Evolutionary conservation across 2,329 filamentous ascomycete genomes (phyloP), one percentile per base, ranked within the genome.

Genomic region (Penicillium crustosum): DNA sequence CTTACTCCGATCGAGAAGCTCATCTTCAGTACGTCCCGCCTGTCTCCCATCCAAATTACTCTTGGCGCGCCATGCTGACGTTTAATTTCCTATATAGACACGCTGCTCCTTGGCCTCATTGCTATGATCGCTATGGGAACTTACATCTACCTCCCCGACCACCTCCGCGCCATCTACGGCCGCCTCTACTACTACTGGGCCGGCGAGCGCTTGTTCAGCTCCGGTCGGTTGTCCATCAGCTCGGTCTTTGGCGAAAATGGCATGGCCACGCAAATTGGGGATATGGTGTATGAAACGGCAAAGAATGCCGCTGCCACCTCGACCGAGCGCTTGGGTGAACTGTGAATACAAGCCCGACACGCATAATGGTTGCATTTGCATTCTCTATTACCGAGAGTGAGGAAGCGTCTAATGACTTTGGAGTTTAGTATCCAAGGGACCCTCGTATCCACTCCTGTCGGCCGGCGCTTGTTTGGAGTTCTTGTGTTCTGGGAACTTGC

Each of bases 1-100:
- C 89, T 97, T 68, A 97, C 93, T 38, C 89, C 92, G 1, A 92
- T 89, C 52, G 94, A 99, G 81, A 96, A 96, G 77, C 93, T 96
- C 78, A 88, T 96, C 69, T 96, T 97, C 79, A 97, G 94, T 97
- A 84, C 57, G 91, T 78, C 51, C 33, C 35, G 33, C 23, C 42
- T 55, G 55, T 33, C 33, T 45, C 39, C 53, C 2, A 2, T 43
- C n/a, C 23, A 10, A 19, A 12, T 36, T 51, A 19, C 15, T 45
- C 23, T 19, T 29, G n/a, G 17, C 23, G 35, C 10, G 1, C 10
- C 12, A 48, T 47, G 21, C 59, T 61, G 12, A 55, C 43, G 7
- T 39, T 55, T 45, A 44, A 45, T 57, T 45, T 8, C 19, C 21
- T 12, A 23, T 29, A 3, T n/a, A 97, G 93, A 95, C 80, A 93